Conservation (phyloP, 2,329 filamentous ascomycete genomes). For the Fusarium sp. region DNA sequence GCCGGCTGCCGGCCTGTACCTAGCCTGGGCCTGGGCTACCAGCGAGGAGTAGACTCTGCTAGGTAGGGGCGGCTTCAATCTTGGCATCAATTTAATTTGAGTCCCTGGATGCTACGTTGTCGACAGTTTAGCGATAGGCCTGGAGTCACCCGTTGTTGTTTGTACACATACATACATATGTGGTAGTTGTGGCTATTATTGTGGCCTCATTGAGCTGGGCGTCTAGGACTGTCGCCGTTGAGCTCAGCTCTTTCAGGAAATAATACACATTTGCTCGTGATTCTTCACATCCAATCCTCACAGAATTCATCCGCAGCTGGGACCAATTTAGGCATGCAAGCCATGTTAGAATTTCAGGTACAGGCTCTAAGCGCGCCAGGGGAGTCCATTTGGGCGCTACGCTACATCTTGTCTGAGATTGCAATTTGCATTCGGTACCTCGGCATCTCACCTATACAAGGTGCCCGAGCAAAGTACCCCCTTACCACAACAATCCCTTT, state of each 20-base stretch:
- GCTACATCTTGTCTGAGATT: constrained; percentile 6
- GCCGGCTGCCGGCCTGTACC: constrained; percentile 3
- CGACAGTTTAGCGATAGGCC: not conserved
- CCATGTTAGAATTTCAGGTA: constrained; percentile 28
- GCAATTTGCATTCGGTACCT: constrained; percentile 16
- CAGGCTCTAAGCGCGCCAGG: constrained; percentile 14
- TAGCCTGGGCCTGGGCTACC: not conserved
- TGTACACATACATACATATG: not conserved
- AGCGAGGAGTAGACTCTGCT: not conserved
- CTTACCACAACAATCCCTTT: constrained; percentile 12
- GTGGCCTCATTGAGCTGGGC: constrained; percentile 18
- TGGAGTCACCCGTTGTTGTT: not conserved
- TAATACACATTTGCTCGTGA: not conserved
- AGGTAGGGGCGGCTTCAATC: not conserved
- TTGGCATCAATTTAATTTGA: constrained; percentile 21
- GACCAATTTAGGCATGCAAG: constrained; percentile 1
- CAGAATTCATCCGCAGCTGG: not conserved
- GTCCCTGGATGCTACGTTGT: not conserved
- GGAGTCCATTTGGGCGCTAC: constrained; percentile 18
- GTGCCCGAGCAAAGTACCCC: not conserved
- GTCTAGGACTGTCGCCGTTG: not conserved
- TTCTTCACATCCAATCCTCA: constrained; percentile 13
- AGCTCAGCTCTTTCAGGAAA: not conserved
- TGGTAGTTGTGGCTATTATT: not conserved
- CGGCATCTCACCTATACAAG: constrained; percentile 6